phyloP scores from a whole-genome alignment of 768 basidiomycete species.

The Hebeloma cylindrosporum region DNA sequence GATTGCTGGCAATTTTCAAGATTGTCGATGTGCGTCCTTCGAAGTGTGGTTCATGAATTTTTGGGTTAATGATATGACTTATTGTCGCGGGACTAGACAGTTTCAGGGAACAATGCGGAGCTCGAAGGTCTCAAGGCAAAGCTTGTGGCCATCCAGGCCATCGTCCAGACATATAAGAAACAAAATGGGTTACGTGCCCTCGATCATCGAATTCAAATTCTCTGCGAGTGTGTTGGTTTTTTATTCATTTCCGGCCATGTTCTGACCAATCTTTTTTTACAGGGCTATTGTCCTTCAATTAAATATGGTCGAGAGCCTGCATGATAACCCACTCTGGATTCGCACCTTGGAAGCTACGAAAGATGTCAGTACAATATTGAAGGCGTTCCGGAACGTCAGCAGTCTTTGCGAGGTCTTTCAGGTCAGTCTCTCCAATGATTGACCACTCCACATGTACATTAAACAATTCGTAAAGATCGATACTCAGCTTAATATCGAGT shows the following conservation, averaged over 20 bases:
- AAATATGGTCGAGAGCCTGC: neutral
- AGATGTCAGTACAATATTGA: constrained; percentile 2
- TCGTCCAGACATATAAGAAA: constrained; percentile 8
- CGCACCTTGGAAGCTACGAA: neutral
- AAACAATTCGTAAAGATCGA: constrained; percentile 1
- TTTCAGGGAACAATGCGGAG: constrained; percentile 2
- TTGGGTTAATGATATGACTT: neutral
- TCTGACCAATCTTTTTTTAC: neutral
- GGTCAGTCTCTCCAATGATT: constrained; percentile 7
- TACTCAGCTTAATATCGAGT: constrained; percentile 8
- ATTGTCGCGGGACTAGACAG: neutral
- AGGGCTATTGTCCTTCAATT: constrained; percentile 5
- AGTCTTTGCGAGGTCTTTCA: constrained; percentile 12
- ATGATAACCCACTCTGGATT: neutral
- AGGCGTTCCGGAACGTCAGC: constrained; percentile 10
- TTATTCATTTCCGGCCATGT: neutral
- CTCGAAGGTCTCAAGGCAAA: constrained; percentile 8
- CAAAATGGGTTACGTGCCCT: neutral
- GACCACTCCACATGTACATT: neutral
- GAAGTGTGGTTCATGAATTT: neutral
- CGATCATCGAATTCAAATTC: neutral
- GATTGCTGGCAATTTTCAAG: constrained; percentile 1
- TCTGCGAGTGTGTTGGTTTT: constrained; percentile 5
- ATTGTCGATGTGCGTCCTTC: constrained; percentile 7
- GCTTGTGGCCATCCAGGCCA: neutral